Evolutionary conservation across 2,329 filamentous ascomycete genomes (phyloP).

Genomic region (Penicillium frequentans): DNA sequence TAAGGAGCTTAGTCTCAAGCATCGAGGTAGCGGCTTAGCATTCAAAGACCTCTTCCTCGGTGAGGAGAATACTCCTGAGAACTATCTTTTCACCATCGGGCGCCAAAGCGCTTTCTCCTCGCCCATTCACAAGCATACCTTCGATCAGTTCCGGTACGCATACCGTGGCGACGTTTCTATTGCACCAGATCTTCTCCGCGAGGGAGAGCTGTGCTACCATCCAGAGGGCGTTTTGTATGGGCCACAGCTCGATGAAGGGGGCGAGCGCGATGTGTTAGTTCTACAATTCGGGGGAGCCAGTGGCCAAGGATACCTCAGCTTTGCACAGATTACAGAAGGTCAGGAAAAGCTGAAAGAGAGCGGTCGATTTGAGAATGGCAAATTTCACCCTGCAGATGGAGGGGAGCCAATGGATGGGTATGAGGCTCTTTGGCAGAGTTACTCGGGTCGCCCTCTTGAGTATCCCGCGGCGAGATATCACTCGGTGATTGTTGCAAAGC

Average conservation of each 20-base stretch:
- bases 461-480: conserved; percentile 14
- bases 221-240: conserved; percentile 22
- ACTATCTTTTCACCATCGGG: conserved; percentile 15
- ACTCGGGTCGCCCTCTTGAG: conserved; percentile 4
- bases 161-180: conserved; percentile 10
- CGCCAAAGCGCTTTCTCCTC: conserved; percentile 19
- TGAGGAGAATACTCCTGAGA: conserved; percentile 7
- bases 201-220: conserved; percentile 23
- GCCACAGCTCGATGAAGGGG: conserved; percentile 14
- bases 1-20: conserved; percentile 11
- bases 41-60: conserved; percentile 16
- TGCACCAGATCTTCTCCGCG: conserved; percentile 5
- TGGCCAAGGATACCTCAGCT: conserved; percentile 14
- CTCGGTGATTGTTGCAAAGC: conserved; percentile 8
- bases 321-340: conserved; percentile 1
- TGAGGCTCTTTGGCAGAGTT: conserved; percentile 16
- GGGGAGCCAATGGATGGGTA: conserved; percentile 8
- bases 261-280: conserved; percentile 12
- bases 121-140: conserved; percentile 21
- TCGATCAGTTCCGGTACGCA: conserved; percentile 23
- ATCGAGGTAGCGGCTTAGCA: conserved; percentile 13
- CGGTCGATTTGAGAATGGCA: conserved; percentile 16
- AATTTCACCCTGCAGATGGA: neutral
- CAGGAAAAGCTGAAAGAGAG: conserved; percentile 5
- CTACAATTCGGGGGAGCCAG: conserved; percentile 21